Base-by-base conservation (phyloP, 495 filamentous ascomycete genomes). In the Xylaria venustula region DNA sequence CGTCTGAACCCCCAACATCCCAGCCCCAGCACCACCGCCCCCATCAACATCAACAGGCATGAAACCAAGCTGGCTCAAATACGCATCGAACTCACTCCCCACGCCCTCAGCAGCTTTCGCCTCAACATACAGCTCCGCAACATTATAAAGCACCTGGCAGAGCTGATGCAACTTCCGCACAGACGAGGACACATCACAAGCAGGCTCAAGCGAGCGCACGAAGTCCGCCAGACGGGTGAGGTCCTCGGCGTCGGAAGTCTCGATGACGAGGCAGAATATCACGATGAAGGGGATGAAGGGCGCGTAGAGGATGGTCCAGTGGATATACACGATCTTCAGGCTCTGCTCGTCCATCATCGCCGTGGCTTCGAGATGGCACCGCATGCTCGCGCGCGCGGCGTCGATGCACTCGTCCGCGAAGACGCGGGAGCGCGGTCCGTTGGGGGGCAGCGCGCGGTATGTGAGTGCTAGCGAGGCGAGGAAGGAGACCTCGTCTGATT, bases 201-300 rank as follows among this genome's bases (percentile, higher is more conserved):
- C 75, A 0, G 82, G 76, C 50, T 78, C 73, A 5, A 90, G 79
- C 23, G 84, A 86, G 7, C 71, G 67, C 46, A 85, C 79, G 62
- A 90, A 90, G 7, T 79, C 77, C 32, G 78, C 76, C 1, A 90
- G 78, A 0, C 75, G 76, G 20, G 66, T 45, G 4, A 88, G 75
- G 58, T 89, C 86, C 15, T 70, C 67, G 22, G 65, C 46, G 54
- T 75, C 64, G 0, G 73, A 77, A 0, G 77, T 80, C 66, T 84
- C 80, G 58, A 90, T 83, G 3, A 85, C 78, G 60, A 89, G 81
- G 75, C 87, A 88, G 76, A 90, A 89, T 4, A 90, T 75, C 2
- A 89, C 83, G 49, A 88, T 87, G 67, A 88, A 86, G 0, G 87
- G 88, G 37, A 85, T 82, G 65, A 90, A 89, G 2, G 87, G 88